These are phyloP conservation scores for Diddensiella transvaalensis DNA, from an alignment of 805 yeast species.

Conservation along the genomic window DNA sequence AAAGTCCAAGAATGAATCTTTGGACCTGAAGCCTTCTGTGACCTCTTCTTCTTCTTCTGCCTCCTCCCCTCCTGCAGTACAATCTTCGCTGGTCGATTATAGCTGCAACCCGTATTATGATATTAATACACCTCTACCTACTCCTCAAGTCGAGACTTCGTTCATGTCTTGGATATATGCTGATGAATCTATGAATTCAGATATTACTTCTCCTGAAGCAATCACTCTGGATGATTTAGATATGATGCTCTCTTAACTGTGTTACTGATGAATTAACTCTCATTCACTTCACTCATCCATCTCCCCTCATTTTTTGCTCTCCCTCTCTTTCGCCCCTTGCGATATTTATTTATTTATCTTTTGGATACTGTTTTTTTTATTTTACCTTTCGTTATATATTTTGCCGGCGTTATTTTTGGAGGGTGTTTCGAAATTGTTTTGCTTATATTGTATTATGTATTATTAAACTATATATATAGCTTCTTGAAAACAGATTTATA, in stretches of 20 bases:
- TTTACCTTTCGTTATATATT: no score
- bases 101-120: conserved; percentile 30
- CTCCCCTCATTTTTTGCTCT: no score
- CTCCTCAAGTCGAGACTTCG: conserved; percentile 12
- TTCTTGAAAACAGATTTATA: no score
- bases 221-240: conserved; percentile 29
- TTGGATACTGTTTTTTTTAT: no score
- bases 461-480: no score
- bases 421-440: no score
- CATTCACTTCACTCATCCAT: no score
- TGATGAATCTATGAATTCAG: conserved; percentile 18
- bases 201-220: conserved; percentile 27
- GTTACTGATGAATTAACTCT: no score
- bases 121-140: conserved; percentile 18
- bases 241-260: conserved; percentile 17
- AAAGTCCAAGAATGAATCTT: background rate
- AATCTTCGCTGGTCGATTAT: conserved; percentile 1
- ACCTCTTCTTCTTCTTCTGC: background rate
- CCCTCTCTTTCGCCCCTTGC: no score
- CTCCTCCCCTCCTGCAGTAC: background rate
- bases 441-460: no score
- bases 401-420: no score
- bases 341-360: no score
- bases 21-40: background rate
- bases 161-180: conserved; percentile 16